phyloP scores from a whole-genome alignment of 148 eudicot species.

The Talinum fruticosum region DNA sequence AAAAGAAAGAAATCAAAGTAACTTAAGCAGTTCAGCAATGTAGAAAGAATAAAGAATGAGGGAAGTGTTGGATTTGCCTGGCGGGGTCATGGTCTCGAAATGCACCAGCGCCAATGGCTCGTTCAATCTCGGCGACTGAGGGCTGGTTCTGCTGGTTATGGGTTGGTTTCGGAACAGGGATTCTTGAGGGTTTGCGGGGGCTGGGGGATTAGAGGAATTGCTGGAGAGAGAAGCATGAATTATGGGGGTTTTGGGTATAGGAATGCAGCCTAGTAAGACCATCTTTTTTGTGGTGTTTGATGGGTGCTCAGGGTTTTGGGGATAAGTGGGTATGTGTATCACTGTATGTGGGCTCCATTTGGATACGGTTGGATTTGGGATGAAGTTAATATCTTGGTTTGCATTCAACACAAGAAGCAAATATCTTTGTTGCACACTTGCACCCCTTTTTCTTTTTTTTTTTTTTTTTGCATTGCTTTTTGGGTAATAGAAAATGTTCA shows the following conservation, averaged over 20 bases:
- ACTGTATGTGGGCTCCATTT: constrained; percentile 16
- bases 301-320: not conserved
- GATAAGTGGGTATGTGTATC: constrained; percentile 9
- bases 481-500: too few species aligned
- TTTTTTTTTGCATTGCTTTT: not conserved
- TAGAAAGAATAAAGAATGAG: too few species aligned
- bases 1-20: too few species aligned
- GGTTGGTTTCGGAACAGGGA: constrained; percentile 11
- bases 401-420: too few species aligned
- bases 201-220: constrained; percentile 10
- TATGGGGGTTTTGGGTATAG: constrained; percentile 15
- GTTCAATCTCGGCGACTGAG: constrained; percentile 64
- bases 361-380: not conserved
- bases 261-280: constrained; percentile 19
- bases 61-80: constrained; percentile 48
- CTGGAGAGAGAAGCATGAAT: constrained; percentile 16
- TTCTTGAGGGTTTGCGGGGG: constrained; percentile 12
- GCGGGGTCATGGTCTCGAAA: constrained; percentile 56
- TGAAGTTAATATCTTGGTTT: too few species aligned
- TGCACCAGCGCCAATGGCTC: constrained; percentile 70
- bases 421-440: not conserved
- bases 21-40: not conserved
- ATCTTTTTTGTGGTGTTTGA: constrained; percentile 23
- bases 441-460: not conserved
- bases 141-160: constrained; percentile 25